A percentile compares a stretch with the other conserved stretches of the same genome.
phyloP scores from a whole-genome alignment of 441 rosid genomes.

The Populus hybrid region DNA sequence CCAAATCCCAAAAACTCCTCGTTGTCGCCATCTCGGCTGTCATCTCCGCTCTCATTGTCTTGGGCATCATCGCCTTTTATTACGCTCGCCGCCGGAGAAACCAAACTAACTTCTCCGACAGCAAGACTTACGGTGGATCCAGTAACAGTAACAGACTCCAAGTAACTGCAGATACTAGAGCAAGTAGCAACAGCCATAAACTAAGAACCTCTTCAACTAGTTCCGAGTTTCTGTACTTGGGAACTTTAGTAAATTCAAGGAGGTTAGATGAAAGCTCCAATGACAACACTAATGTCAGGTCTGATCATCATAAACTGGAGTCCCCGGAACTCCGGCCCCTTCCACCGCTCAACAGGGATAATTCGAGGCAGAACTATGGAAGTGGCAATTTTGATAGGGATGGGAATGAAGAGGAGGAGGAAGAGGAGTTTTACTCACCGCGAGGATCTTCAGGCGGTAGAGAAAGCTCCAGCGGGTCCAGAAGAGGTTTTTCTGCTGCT shows the following conservation, averaged over 20 bases:
- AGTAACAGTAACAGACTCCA: constrained; percentile 31
- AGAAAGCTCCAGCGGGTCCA: constrained; percentile 48
- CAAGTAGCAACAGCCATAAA: constrained; percentile 32
- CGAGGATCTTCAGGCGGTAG: constrained; percentile 63
- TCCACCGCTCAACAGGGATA: constrained; percentile 54
- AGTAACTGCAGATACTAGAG: background rate
- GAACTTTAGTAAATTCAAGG: constrained; percentile 42
- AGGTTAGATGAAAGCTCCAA: constrained; percentile 33
- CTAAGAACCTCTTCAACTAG: constrained; percentile 43
- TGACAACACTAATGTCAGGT: constrained; percentile 18
- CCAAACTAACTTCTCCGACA: constrained; percentile 23
- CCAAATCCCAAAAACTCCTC: constrained; percentile 47
- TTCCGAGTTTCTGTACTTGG: constrained; percentile 70
- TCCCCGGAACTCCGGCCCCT: constrained; percentile 94
- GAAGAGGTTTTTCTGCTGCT: constrained; percentile 40
- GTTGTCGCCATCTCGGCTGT: constrained; percentile 54
- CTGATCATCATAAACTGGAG: constrained; percentile 58
- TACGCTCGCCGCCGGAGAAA: constrained; percentile 42
- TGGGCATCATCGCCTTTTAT: constrained; percentile 37
- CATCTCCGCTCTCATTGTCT: constrained; percentile 44
- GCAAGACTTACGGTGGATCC: constrained; percentile 49
- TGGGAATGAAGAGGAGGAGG: constrained; percentile 46
- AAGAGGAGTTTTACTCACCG: constrained; percentile 89
- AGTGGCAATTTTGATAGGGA: constrained; percentile 28
- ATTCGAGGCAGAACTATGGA: constrained; percentile 21